Percentiles rank a stretch among this genome's conserved stretches.
Conservation (phyloP, 768 basidiomycete genomes). For the Glaciozyma martinii region DNA sequence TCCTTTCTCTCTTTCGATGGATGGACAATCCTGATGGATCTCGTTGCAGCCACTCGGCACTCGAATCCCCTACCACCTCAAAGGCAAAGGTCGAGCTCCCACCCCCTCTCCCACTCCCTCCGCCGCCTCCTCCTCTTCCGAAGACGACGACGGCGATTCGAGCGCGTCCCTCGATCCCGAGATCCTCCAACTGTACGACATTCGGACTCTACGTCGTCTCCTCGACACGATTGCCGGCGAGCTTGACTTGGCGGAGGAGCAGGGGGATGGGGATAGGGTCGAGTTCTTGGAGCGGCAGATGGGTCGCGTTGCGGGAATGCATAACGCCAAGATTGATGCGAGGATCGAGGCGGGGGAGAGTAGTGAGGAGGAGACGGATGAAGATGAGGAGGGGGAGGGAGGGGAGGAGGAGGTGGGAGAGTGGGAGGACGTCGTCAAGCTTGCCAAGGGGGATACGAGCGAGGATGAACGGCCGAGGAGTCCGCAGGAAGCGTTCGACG, state of each 20-base stretch:
- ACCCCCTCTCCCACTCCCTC: neutral
- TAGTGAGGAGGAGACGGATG: neutral
- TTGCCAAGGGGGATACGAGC: neutral
- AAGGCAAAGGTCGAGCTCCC: neutral
- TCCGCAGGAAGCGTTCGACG: neutral
- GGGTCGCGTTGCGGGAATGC: neutral
- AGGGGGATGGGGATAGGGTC: neutral
- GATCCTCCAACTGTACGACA: neutral
- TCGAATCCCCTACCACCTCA: constrained; percentile 1
- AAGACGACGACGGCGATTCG: neutral
- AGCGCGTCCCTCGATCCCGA: neutral
- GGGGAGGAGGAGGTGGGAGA: neutral
- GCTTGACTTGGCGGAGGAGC: neutral
- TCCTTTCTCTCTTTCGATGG: neutral
- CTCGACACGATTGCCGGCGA: neutral
- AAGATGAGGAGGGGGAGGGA: neutral
- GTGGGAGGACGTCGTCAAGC: neutral
- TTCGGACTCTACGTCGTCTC: neutral
- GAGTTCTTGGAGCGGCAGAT: neutral
- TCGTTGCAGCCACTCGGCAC: neutral
- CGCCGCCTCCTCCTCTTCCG: neutral
- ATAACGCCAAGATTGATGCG: neutral
- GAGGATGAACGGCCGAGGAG: neutral
- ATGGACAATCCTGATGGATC: neutral
- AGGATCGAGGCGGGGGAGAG: neutral